These are phyloP conservation scores for Pseudogymnoascus sp. DNA, from an alignment of 2,329 filamentous ascomycete genomes.

Conservation along the genomic window DNA sequence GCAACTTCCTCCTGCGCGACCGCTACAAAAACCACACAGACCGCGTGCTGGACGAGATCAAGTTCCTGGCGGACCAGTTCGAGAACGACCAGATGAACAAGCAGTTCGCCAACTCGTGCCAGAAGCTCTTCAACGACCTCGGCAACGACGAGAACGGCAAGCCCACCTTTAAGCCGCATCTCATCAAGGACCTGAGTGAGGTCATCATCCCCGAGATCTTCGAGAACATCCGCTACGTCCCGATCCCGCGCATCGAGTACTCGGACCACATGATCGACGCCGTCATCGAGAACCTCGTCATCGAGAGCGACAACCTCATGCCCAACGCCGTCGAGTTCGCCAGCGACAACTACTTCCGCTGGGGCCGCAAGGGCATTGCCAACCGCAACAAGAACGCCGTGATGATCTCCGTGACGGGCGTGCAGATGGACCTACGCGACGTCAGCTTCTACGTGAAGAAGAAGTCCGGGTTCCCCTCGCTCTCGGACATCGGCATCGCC, in stretches of 20 bases:
- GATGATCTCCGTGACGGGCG: constrained; percentile 76
- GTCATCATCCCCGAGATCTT: constrained; percentile 78
- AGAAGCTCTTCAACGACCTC: constrained; percentile 85
- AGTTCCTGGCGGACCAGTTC: constrained; percentile 83
- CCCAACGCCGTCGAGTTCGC: constrained; percentile 84
- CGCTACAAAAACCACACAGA: constrained; percentile 84
- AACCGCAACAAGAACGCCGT: constrained; percentile 73
- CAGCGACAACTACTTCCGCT: constrained; percentile 90
- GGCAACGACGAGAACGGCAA: constrained; percentile 81
- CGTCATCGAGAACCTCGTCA: constrained; percentile 85
- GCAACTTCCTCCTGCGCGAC: constrained; percentile 76
- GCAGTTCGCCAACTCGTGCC: constrained; percentile 63
- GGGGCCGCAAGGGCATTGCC: constrained; percentile 79
- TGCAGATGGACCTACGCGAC: constrained; percentile 87
- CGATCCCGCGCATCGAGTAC: constrained; percentile 89
- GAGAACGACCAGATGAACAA: constrained; percentile 82
- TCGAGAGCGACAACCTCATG: constrained; percentile 94
- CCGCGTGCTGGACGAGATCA: constrained; percentile 78
- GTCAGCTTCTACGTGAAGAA: constrained; percentile 93
- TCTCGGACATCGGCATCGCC: constrained; percentile 80
- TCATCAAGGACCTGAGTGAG: constrained; percentile 80
- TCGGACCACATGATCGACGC: constrained; percentile 76
- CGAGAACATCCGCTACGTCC: constrained; percentile 80
- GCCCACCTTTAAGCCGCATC: constrained; percentile 81
- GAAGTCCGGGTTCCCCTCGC: constrained; percentile 83